Evolutionary conservation across 306 rosid species (phyloP).

Genomic region (Cucurbita argyrosperma): DNA sequence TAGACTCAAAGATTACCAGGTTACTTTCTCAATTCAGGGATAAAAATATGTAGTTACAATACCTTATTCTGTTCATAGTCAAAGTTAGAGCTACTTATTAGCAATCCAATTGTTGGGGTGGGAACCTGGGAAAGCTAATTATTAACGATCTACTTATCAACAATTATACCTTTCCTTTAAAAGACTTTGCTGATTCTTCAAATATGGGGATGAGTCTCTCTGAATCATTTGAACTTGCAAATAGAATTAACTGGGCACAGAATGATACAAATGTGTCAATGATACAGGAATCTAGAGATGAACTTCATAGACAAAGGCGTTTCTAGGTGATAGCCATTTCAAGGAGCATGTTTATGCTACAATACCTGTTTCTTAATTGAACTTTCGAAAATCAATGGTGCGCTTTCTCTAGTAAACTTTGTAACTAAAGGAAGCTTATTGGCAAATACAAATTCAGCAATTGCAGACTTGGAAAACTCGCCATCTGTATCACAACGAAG

Average conservation of each 20-base stretch:
- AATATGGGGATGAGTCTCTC: constrained; percentile 52
- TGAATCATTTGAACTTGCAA: constrained; percentile 58
- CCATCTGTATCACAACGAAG: constrained; percentile 46
- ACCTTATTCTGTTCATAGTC: neutral
- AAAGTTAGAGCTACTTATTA: neutral
- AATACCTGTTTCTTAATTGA: constrained; percentile 88
- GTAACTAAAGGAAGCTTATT: constrained; percentile 91
- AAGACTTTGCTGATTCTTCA: constrained; percentile 61
- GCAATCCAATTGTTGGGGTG: neutral
- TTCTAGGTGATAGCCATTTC: neutral
- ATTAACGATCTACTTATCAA: neutral
- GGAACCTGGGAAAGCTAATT: neutral
- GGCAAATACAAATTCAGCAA: constrained; percentile 55
- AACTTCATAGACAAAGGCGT: neutral
- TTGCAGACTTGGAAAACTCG: constrained; percentile 50
- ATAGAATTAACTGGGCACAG: constrained; percentile 51
- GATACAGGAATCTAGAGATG: neutral
- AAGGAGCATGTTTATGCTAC: neutral
- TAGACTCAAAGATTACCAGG: too few species aligned
- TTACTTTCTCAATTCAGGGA: neutral
- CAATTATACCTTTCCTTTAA: constrained; percentile 81
- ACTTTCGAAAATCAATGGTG: constrained; percentile 75
- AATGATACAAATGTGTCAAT: constrained; percentile 11
- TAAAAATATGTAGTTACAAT: neutral
- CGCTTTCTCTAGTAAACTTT: constrained; percentile 71